phyloP scores from a whole-genome alignment of 2,329 filamentous ascomycete genomes.

The Incumbomyces lentus region DNA sequence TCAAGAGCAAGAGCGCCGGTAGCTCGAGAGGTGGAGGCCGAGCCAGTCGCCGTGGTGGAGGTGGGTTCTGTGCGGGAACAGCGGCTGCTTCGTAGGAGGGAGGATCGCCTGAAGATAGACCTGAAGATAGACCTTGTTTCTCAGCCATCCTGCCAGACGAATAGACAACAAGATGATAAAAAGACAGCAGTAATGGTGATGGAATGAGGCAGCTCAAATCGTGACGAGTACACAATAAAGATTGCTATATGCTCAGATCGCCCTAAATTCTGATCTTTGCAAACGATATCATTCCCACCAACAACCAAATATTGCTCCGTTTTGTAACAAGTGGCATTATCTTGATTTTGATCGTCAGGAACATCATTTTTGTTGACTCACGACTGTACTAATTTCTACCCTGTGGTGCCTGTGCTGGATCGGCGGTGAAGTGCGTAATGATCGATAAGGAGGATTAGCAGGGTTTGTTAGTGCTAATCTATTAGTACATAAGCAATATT shows the following conservation, averaged over 20 bases:
- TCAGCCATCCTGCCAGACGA: neutral
- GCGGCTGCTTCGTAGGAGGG: constrained; percentile 19
- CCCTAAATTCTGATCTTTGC: no score
- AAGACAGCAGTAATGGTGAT: no score
- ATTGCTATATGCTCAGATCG: no score
- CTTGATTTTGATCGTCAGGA: no score
- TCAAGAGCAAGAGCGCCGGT: constrained; percentile 66
- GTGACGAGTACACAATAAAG: no score
- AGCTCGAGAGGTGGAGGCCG: constrained; percentile 55
- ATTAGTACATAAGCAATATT: no score
- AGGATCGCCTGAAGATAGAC: constrained; percentile 11
- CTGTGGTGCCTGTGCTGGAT: neutral
- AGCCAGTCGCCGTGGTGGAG: constrained; percentile 14
- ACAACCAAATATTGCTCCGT: no score
- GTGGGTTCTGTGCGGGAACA: constrained; percentile 9
- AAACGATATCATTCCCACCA: no score
- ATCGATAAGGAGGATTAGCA: neutral
- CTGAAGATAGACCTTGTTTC: neutral
- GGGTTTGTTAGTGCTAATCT: neutral
- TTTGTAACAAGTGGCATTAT: no score
- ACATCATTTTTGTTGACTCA: no score
- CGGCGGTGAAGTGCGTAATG: neutral
- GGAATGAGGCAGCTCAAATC: no score
- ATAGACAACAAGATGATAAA: no score
- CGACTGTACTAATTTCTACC: neutral